Evolutionary conservation across 176 grass and related monocot genomes (phyloP), one percentile per base, ranked within the genome.

Genomic region (Alopecurus myosuroides): DNA sequence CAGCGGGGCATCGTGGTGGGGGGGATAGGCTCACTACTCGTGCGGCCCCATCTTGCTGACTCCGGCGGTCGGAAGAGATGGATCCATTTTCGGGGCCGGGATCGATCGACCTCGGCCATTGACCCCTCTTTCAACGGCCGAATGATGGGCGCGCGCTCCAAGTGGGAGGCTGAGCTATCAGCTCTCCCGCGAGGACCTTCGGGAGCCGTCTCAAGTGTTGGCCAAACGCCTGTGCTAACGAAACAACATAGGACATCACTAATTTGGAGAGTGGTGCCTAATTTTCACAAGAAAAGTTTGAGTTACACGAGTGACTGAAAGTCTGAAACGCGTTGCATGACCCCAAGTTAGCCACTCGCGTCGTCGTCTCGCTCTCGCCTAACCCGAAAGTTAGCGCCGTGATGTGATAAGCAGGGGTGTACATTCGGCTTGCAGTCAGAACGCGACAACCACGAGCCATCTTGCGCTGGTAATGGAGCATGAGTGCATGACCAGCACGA

Each of bases 361-460:
- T 89, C 88, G 19, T 63, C 1, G 30, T 77, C 60, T 20, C 23
- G 7, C 31, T 72, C 42, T 72, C 11, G 72, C 33, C 88, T 42
- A 77, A 89, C 72, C 50, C 40, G 62, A 85, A 55, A 81, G 30
- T 69, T 30, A 69, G 26, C 39, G 29, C 25, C 70, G 20, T 30
- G 44, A 64, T 55, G 49, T 67, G 77, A 60, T 81, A 11, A 50
- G 36, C 5, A 23, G 18, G 31, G 18, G 19, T 11, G 31, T 9
- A 18, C 15, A 46, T 14, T 18, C 33, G 35, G 39, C 52, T 18
- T 23, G 65, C 12, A 34, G 26, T 28, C 26, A 34, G 87, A 81
- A 57, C 69, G 70, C 69, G 77, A 89, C 76, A 80, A 46, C 76
- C 67, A 72, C 76, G 71, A 70, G 79, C 46, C 14, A 69, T 39